Base-by-base conservation (phyloP, 129 eudicot genomes). In the Flaveria ramosissima region DNA sequence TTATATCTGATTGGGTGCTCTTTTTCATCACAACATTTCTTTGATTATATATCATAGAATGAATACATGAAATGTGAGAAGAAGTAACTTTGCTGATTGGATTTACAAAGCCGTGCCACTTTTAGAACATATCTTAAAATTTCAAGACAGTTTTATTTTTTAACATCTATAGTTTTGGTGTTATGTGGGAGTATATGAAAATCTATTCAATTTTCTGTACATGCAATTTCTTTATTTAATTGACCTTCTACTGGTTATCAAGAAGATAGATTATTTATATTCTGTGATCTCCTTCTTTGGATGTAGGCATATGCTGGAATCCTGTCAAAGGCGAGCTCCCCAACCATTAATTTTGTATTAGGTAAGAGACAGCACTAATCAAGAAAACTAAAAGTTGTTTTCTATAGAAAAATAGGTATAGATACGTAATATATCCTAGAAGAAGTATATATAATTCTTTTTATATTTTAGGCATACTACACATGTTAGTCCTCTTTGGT, bases 261-360 rank as follows among this genome's bases (percentile, higher is more conserved):
- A n/a, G 70, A 48, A 45, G 75, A 75, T 68, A 55, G 55, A 68
- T 63, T 52, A 66, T 43, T 66, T 13, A 36, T 50, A 50, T 48
- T 27, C 45, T 67, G 30, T 12, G 39, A 48, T 71, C 77, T 70
- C 68, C 74, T 76, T 72, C 24, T 68, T 74, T 86, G 70, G 80
- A 43, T 79, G 83, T 72, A 90, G 98, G 85, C 75, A 36, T 84
- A 83, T 73, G 86, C 77, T 76, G 84, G 89, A 84, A 72, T 57
- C 68, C 84, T 77, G 77, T 59, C 83, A 62, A 79, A 68, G 78
- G 78, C 84, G 73, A 83, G 79, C 70, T 65, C 69, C 45, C 95
- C 84, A 20, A 83, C 84, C 73, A 84, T 93, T 39, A 82, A 95
- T 63, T 93, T 93, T 84, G 96, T 93, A 71, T 74, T 93, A 83